Evolutionary conservation across 2,329 filamentous ascomycete genomes (phyloP).

Genomic region (Pyrenophora tritici-repentis): DNA sequence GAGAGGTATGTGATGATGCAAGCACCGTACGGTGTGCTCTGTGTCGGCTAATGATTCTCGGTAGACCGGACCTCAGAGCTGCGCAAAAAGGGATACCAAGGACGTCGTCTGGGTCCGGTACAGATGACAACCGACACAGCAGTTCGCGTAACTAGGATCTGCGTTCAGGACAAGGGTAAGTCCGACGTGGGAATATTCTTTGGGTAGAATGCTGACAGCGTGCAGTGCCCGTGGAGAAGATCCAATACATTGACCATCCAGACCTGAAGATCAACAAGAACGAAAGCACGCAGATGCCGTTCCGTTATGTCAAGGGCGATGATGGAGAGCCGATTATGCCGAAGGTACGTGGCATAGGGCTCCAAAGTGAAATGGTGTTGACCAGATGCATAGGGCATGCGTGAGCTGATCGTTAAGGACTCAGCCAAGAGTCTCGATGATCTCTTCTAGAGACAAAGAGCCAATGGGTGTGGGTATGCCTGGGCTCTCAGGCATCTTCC

Average conservation of each 20-base stretch:
- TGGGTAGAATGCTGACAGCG: constrained; percentile 21
- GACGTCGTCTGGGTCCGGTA: constrained; percentile 83
- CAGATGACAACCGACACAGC: constrained; percentile 99
- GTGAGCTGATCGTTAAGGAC: constrained; percentile 90
- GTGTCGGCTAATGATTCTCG: constrained; percentile 26
- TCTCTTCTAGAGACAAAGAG: constrained; percentile 62
- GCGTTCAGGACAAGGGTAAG: constrained; percentile 81
- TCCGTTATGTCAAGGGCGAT: constrained; percentile 83
- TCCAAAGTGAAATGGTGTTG: constrained; percentile 25
- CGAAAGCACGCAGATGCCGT: constrained; percentile 97
- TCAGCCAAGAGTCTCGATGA: constrained; percentile 91
- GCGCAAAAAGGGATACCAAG: constrained; percentile 88
- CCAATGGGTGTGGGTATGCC: background rate
- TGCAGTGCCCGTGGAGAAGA: constrained; percentile 74
- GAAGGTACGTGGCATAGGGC: constrained; percentile 61
- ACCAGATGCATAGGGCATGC: constrained; percentile 72
- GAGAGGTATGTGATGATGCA: constrained; percentile 65
- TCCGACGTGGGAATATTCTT: constrained; percentile 7
- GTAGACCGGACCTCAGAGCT: constrained; percentile 93
- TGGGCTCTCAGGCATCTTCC: background rate
- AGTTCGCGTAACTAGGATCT: constrained; percentile 87
- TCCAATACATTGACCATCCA: constrained; percentile 84
- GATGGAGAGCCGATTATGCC: constrained; percentile 89
- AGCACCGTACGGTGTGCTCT: background rate
- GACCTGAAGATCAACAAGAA: constrained; percentile 89